These are phyloP conservation scores for Spinellus fusiger DNA, from an alignment of 192 early-diverging fungal species.

Conservation along the genomic window DNA sequence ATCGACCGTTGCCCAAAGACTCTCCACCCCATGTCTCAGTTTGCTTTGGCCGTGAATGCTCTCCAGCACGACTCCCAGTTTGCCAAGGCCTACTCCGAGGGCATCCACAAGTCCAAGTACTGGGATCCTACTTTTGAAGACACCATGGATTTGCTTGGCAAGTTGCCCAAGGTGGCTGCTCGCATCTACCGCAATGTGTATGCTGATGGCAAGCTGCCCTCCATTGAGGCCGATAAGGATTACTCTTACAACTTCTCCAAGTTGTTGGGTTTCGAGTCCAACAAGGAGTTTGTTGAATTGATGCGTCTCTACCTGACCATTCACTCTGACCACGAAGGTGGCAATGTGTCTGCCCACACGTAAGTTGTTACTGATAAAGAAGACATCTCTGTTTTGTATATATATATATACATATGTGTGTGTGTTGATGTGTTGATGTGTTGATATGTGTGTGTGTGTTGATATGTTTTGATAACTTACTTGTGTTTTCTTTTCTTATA, in stretches of 20 bases:
- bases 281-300: slow-evolving; percentile 90
- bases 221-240: slow-evolving; percentile 85
- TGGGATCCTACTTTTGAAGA: slow-evolving; percentile 97
- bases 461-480: background rate
- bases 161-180: slow-evolving; percentile 92
- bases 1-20: slow-evolving; percentile 98
- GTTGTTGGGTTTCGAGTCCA: slow-evolving; percentile 85
- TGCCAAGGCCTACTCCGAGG: slow-evolving; percentile 92
- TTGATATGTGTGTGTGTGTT: background rate
- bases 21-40: slow-evolving; percentile 99
- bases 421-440: too few relatives aligned
- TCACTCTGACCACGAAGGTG: slow-evolving; percentile 99
- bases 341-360: slow-evolving; percentile 98
- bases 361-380: slow-evolving; percentile 21
- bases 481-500: slow-evolving; percentile 7
- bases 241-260: slow-evolving; percentile 94
- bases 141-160: slow-evolving; percentile 97
- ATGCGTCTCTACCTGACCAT: slow-evolving; percentile 99
- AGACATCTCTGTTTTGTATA: background rate
- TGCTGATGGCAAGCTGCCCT: slow-evolving; percentile 89
- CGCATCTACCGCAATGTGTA: slow-evolving; percentile 99
- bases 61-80: slow-evolving; percentile 96
- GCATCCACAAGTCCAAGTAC: slow-evolving; percentile 92
- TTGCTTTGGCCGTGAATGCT: slow-evolving; percentile 93
- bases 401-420: background rate